Conservation (phyloP, 352 stramenopile species). For the Phytophthora multivora region DNA sequence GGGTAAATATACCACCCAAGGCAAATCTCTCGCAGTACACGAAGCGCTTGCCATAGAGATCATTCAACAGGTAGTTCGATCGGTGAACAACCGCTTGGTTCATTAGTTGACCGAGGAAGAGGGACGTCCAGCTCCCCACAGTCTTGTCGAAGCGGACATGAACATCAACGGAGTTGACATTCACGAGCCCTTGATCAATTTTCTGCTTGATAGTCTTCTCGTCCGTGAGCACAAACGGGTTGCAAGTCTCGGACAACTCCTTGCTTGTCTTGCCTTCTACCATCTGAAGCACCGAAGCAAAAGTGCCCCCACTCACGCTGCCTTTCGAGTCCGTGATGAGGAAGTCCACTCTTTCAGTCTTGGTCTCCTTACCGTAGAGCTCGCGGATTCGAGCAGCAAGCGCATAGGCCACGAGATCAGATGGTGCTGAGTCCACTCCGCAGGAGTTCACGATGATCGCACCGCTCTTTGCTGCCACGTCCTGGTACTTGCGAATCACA, state of each 20-base stretch:
- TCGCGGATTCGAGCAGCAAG: conserved; percentile 30
- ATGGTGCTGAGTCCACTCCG: conserved; percentile 85
- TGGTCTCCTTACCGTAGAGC: neutral
- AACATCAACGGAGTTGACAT: conserved; percentile 25
- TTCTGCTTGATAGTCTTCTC: neutral
- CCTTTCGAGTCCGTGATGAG: conserved; percentile 36
- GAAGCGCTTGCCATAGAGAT: conserved; percentile 46
- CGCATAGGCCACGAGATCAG: conserved; percentile 68
- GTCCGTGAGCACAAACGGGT: neutral
- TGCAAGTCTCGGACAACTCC: conserved; percentile 2
- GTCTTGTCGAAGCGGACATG: conserved; percentile 30
- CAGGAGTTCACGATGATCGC: conserved; percentile 83
- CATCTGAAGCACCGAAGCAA: neutral
- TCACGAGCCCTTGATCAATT: neutral
- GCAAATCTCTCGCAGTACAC: conserved; percentile 41
- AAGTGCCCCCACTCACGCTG: neutral
- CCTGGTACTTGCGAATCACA: conserved; percentile 70
- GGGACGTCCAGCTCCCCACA: conserved; percentile 48
- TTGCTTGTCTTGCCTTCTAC: conserved; percentile 6
- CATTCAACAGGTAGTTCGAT: conserved; percentile 57
- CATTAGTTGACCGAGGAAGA: conserved; percentile 69
- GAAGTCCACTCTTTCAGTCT: conserved; percentile 25
- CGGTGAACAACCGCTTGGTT: conserved; percentile 74
- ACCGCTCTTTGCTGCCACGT: conserved; percentile 55
- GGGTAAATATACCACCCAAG: conserved; percentile 30